Base-by-base conservation (phyloP, 1,284 basidiomycete species). In the Boletus mariae region DNA sequence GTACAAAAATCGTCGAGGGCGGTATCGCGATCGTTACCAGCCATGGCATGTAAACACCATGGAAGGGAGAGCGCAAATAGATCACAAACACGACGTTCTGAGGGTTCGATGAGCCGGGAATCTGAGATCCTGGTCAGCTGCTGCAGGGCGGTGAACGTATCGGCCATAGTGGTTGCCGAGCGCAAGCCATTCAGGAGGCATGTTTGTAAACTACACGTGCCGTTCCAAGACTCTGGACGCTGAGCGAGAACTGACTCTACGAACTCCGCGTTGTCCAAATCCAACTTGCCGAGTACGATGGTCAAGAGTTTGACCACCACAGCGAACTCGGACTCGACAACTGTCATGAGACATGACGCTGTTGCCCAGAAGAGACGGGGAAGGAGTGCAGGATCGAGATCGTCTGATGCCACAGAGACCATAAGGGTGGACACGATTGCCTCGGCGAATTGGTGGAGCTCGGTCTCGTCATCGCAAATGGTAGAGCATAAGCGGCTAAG, bases 321-420 rank as follows among this genome's bases (percentile, higher is more conserved):
- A 8, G 75, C 69, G 62, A 92, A 98, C 68, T 97, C 95, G 5
- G 76, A 72, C 68, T 97, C 92, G 45, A 90, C 86, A 0, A 87
- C 87, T 0, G 93, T 95, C 20, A 83, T 86, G 28, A 96, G 77
- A 60, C 89, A 92, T 1, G 92, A 93, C 42, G 84, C 80, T 2
- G 87, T 79, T 61, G 85, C 87, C 94, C 94, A 97, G 71, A 92
- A 97, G 42, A 94, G 76, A 63, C 92, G 91, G 0, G 92, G 90
- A 29, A 93, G 74, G 28, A 89, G 76, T 3, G 80, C 72, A 28
- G 77, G 75, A 55, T 87, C 79, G 11, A 85, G 71, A 42, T 85
- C 79, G 17, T 79, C 72, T 7, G 78, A 75, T 34, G 79, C 77
- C 11, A 84, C 83, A 51, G 94, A 77, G 9, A 85, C 76, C 15